Conservation (phyloP, 352 stramenopile genomes). For the Phytophthora pseudosyringae region DNA sequence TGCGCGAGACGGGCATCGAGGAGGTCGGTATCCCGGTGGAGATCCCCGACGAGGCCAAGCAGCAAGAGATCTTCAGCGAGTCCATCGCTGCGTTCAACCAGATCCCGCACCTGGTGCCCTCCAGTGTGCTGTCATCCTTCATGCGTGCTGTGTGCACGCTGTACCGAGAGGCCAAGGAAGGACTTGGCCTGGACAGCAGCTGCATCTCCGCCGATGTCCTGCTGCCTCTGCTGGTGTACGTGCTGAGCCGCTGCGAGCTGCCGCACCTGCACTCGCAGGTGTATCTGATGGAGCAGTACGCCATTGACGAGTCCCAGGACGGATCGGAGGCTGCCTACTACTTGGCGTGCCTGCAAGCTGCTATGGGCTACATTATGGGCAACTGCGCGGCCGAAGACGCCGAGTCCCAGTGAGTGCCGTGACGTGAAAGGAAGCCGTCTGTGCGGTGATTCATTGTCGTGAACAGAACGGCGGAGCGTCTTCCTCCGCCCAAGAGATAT, state of each 20-base stretch:
- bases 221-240: conserved; percentile 75
- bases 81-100: conserved; percentile 75
- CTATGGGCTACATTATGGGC: conserved; percentile 82
- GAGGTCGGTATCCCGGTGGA: conserved; percentile 65
- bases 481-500: conserved; percentile 22
- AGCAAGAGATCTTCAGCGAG: conserved; percentile 50
- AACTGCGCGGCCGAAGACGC: conserved; percentile 26
- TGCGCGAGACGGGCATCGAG: conserved; percentile 47
- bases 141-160: conserved; percentile 71
- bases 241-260: conserved; percentile 71
- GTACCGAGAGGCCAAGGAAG: conserved; percentile 64
- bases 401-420: conserved; percentile 22
- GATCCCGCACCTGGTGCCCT: conserved; percentile 76
- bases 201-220: conserved; percentile 83
- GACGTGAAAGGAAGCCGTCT: conserved; percentile 12
- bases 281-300: conserved; percentile 81
- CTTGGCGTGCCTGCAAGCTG: conserved; percentile 77
- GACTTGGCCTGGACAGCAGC: conserved; percentile 48
- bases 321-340: conserved; percentile 87
- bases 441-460: conserved; percentile 24
- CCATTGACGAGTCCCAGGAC: conserved; percentile 69
- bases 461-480: conserved; percentile 27
- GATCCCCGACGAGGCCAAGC: conserved; percentile 24
- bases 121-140: conserved; percentile 65
- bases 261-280: conserved; percentile 81